Evolutionary conservation across 2,329 filamentous ascomycete species (phyloP).

Genomic region (Zymoseptoria crescenta): DNA sequence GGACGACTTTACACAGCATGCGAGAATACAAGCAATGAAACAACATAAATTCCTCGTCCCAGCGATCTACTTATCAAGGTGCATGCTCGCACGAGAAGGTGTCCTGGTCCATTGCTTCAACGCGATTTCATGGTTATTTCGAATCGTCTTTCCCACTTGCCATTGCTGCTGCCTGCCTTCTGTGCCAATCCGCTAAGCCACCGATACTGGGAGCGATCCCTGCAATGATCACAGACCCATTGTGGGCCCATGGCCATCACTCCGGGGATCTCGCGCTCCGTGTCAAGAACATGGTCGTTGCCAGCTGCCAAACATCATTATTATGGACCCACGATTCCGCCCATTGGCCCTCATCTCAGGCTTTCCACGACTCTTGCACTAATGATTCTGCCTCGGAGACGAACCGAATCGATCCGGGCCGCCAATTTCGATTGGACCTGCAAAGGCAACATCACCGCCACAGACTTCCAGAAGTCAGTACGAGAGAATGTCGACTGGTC

Average conservation of each 20-base stretch:
- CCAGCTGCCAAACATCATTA: background rate
- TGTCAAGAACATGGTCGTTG: background rate
- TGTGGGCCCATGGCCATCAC: background rate
- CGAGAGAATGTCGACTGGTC: constrained; percentile 16
- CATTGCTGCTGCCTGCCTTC: too few species aligned
- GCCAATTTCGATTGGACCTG: constrained; percentile 13
- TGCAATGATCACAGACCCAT: background rate
- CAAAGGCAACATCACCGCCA: constrained; percentile 1
- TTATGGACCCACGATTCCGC: background rate
- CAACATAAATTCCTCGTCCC: background rate
- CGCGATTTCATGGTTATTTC: background rate
- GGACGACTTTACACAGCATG: constrained; percentile 1
- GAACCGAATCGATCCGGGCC: background rate
- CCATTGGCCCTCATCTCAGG: background rate
- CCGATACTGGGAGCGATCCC: background rate
- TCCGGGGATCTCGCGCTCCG: background rate
- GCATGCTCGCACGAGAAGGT: too few species aligned
- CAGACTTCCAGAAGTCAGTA: constrained; percentile 11
- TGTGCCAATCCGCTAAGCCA: background rate
- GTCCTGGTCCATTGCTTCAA: too few species aligned
- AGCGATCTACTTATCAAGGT: too few species aligned
- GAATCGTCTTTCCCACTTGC: background rate
- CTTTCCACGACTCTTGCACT: background rate
- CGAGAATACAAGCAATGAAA: background rate
- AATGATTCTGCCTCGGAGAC: background rate